Evolutionary conservation across 164 flowering plant genomes (phyloP).

Genomic region (Vitis amurensis): DNA sequence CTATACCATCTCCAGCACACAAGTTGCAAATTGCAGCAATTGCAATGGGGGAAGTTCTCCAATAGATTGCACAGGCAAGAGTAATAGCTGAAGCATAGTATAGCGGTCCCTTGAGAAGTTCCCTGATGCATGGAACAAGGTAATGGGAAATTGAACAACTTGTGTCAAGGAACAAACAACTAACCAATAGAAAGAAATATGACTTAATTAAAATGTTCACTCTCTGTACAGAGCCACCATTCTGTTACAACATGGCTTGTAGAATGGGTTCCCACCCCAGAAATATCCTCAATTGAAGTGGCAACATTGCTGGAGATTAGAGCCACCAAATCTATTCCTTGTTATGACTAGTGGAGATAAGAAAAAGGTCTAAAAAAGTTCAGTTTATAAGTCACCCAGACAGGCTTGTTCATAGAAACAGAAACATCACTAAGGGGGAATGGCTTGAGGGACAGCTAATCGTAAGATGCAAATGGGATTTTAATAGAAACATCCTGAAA

Average conservation of each 20-base stretch:
- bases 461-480: not conserved
- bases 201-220: too few relatives aligned
- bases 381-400: not conserved
- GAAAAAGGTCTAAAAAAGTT: not conserved
- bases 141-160: conserved; percentile 1
- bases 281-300: too few relatives aligned
- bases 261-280: not conserved
- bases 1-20: conserved; percentile 95
- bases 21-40: conserved; percentile 84
- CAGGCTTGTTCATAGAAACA: not conserved
- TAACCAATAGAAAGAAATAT: not conserved
- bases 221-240: not conserved
- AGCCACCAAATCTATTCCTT: too few relatives aligned
- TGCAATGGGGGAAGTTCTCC: conserved; percentile 83
- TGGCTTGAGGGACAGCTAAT: not conserved
- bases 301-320: too few relatives aligned
- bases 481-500: not conserved
- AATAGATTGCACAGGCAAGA: conserved; percentile 57
- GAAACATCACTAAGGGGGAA: not conserved
- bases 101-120: conserved; percentile 87
- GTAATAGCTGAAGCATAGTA: conserved; percentile 77
- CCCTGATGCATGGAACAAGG: conserved; percentile 47
- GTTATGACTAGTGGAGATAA: not conserved
- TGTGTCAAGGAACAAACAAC: not conserved
- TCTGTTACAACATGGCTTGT: not conserved